Evolutionary conservation across 139 green algal genomes (phyloP).

Genomic region (Chlamydomonas eustigma): DNA sequence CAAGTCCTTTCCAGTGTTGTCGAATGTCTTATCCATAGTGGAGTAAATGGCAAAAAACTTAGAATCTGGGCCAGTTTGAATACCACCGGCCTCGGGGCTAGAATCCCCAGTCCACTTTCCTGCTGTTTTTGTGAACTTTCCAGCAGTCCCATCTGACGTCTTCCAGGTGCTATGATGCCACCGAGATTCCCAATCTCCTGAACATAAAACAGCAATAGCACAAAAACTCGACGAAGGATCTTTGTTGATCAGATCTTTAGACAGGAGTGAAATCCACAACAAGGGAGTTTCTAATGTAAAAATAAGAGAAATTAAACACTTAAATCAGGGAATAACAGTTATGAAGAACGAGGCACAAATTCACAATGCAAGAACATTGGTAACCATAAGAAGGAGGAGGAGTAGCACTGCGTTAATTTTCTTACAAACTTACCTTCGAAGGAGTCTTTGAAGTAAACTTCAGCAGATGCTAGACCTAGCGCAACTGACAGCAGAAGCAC

Average conservation of each 20-base stretch:
- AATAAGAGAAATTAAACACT: too few species aligned
- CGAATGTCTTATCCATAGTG: slow-evolving; percentile 56
- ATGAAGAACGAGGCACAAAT: too few species aligned
- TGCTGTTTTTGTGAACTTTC: slow-evolving; percentile 62
- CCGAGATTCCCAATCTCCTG: slow-evolving; percentile 62
- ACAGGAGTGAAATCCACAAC: too few species aligned
- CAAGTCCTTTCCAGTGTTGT: slow-evolving; percentile 82
- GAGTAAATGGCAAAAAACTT: slow-evolving; percentile 72
- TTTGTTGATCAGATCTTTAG: too few species aligned
- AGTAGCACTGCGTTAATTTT: too few species aligned
- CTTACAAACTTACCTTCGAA: too few species aligned
- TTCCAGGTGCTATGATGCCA: slow-evolving; percentile 77
- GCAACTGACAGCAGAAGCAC: neutral
- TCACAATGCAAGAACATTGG: too few species aligned
- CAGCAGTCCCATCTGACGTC: slow-evolving; percentile 53
- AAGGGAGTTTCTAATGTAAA: too few species aligned
- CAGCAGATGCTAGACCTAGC: slow-evolving; percentile 17
- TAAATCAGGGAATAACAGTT: too few species aligned
- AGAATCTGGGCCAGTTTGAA: slow-evolving; percentile 75
- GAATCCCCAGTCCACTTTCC: slow-evolving; percentile 69
- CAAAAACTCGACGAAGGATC: neutral
- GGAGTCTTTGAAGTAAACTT: slow-evolving; percentile 71
- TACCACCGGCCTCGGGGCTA: slow-evolving; percentile 61
- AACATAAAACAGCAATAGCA: neutral
- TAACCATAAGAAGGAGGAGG: too few species aligned